Evolutionary conservation across 2,329 filamentous ascomycete species (phyloP).

Genomic region (Laburnicola sp.): DNA sequence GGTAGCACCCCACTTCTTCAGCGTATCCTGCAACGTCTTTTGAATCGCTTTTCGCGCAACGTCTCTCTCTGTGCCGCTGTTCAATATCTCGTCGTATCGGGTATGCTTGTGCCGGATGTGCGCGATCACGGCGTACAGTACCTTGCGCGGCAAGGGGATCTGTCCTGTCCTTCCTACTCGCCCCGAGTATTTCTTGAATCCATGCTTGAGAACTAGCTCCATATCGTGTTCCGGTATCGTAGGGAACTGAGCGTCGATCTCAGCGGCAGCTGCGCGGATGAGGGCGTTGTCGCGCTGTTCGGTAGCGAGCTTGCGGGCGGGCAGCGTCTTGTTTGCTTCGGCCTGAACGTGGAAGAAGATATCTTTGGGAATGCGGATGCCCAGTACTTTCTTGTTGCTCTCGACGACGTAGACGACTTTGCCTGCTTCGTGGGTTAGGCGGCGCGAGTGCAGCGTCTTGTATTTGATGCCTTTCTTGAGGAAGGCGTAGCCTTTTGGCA

Average conservation of each 20-base stretch:
- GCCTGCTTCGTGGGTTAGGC: constrained; percentile 34
- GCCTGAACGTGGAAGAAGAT: constrained; percentile 46
- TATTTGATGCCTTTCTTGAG: constrained; percentile 40
- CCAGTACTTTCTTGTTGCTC: constrained; percentile 37
- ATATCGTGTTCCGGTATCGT: constrained; percentile 44
- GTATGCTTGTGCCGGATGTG: constrained; percentile 56
- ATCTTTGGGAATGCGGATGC: constrained; percentile 49
- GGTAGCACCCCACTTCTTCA: constrained; percentile 31
- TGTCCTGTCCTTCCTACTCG: constrained; percentile 53
- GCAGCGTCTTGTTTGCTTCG: constrained; percentile 46
- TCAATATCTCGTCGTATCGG: constrained; percentile 50
- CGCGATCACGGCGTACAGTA: constrained; percentile 53
- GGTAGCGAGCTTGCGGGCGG: constrained; percentile 47
- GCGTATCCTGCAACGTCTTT: constrained; percentile 24
- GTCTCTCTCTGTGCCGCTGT: constrained; percentile 15
- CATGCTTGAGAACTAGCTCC: constrained; percentile 44
- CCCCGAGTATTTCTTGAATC: constrained; percentile 52
- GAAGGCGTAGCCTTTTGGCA: constrained; percentile 39
- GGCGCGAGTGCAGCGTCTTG: constrained; percentile 40
- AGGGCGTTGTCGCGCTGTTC: constrained; percentile 32
- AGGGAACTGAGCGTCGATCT: constrained; percentile 48
- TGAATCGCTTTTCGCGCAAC: constrained; percentile 29
- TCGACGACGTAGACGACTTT: constrained; percentile 35
- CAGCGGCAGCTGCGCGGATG: constrained; percentile 27
- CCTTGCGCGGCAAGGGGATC: constrained; percentile 47